A percentile compares a stretch with the other conserved stretches of the same genome.
Evolutionary conservation across 2,329 filamentous ascomycete genomes (phyloP).

Genomic region (Fusarium sp.): DNA sequence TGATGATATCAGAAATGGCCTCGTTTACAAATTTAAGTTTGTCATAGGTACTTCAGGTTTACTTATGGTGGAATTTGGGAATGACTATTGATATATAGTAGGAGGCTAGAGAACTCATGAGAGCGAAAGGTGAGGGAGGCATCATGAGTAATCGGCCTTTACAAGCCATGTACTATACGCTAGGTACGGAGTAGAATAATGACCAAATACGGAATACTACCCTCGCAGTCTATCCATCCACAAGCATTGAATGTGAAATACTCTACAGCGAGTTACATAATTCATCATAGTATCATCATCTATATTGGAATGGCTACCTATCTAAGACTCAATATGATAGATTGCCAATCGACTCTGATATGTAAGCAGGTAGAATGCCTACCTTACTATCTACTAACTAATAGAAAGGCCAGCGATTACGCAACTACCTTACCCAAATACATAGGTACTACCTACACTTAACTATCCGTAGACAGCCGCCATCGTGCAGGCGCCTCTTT

Average conservation of each 20-base stretch:
- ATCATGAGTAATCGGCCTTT: conserved; percentile 1
- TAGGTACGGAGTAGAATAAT: too few species aligned
- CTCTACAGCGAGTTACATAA: too few species aligned
- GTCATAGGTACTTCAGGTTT: background rate
- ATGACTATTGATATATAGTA: background rate
- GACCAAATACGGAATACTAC: too few species aligned
- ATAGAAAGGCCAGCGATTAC: background rate
- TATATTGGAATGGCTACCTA: too few species aligned
- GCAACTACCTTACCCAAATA: too few species aligned
- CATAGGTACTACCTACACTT: background rate
- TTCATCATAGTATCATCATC: too few species aligned
- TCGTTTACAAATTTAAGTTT: background rate
- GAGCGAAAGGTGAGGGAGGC: background rate
- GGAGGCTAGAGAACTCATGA: background rate
- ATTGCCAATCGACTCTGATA: background rate
- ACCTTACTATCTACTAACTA: too few species aligned
- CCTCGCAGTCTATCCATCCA: too few species aligned
- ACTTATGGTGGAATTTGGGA: background rate
- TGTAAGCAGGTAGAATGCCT: background rate
- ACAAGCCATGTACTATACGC: background rate
- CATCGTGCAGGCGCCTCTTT: conserved; percentile 1
- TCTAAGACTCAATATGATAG: background rate
- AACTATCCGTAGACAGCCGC: background rate
- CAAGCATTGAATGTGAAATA: too few species aligned
- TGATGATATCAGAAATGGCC: background rate